Base-by-base conservation (phyloP, 331 rosid genomes). In the Malus hybrid region DNA sequence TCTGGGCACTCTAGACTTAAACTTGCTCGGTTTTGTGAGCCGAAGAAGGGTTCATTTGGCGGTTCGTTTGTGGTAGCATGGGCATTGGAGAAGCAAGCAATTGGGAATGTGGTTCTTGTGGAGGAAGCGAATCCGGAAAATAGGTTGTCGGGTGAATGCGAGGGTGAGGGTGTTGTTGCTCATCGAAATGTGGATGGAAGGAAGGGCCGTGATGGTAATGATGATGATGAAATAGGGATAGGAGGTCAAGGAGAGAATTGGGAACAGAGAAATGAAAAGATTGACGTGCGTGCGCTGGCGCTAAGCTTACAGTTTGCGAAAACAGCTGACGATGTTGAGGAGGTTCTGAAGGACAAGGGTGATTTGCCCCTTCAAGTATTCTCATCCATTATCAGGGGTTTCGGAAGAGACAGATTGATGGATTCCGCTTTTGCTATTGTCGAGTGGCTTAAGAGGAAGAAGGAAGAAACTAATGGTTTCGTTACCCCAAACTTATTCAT, bases 321-420 rank as follows among this genome's bases (percentile, higher is more conserved):
- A 86, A 94, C 93, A 12, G 92, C 86, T 18, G 90, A 85, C 11
- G 97, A 92, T 46, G 85, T 92, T 55, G 97, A 85, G 24, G 88
- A 83, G 81, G 77, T 95, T 87, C 91, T 90, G 10, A 84, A 82
- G 88, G 97, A 82, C 48, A 85, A 59, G 76, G 96, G 86, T 34
- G 87, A 83, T 9, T 83, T 92, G 84, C 99, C 97, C 60, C 96
- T 81, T 80, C 88, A 89, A 82, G 97, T 95, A 65, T 95, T 75
- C 83, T 92, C 97, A 13, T 84, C 99, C 31, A 62, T 92, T 70
- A 85, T 95, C 28, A 83, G 87, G 69, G 90, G 97, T 83, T 87
- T 92, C 80, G 97, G 99, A 42, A 89, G 77, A 74, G 97, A 90
- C 48, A 90, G 88, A 86, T 79, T 80, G 76, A 76, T 89, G 84